A percentile compares a stretch with the other conserved stretches of the same genome.
Evolutionary conservation across 2,329 filamentous ascomycete species (phyloP).

Genomic region (Trichoderma asperellum): DNA sequence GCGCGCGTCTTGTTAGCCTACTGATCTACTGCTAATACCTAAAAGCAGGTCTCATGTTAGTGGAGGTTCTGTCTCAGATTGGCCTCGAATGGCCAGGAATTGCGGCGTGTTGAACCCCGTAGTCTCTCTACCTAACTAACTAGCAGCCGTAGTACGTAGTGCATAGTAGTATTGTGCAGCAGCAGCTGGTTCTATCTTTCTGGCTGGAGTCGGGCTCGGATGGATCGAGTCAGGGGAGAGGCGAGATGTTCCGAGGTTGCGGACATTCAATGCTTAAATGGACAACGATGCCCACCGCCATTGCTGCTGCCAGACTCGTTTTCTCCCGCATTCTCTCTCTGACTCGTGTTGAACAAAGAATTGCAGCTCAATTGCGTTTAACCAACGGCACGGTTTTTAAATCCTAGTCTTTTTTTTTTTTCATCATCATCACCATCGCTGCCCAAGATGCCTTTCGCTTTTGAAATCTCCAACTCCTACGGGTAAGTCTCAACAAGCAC

Average conservation of each 20-base stretch:
- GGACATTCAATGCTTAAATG: slow-evolving; percentile 24
- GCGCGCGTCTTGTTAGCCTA: not conserved
- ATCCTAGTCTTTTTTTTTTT: too few relatives aligned
- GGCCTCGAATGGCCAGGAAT: not conserved
- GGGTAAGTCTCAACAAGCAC: slow-evolving; percentile 46
- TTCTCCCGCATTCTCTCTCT: not conserved
- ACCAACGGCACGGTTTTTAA: too few relatives aligned
- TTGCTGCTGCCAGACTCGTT: not conserved
- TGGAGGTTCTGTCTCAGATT: not conserved
- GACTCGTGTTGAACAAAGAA: not conserved
- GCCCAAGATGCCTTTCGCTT: slow-evolving; percentile 48
- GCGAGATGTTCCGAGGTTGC: not conserved
- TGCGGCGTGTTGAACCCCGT: not conserved
- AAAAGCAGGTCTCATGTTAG: not conserved
- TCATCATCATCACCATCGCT: not conserved
- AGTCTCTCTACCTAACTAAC: not conserved
- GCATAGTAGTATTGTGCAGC: not conserved
- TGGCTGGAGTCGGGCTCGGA: not conserved
- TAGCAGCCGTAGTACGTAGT: too few relatives aligned
- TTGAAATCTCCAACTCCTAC: slow-evolving; percentile 55
- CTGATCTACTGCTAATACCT: not conserved
- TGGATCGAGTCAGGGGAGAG: slow-evolving; percentile 7
- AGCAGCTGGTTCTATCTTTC: too few relatives aligned
- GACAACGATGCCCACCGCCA: slow-evolving; percentile 12
- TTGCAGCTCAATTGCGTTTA: not conserved